Conservation (phyloP, 345 rosid genomes). For the Hevea brasiliensis region DNA sequence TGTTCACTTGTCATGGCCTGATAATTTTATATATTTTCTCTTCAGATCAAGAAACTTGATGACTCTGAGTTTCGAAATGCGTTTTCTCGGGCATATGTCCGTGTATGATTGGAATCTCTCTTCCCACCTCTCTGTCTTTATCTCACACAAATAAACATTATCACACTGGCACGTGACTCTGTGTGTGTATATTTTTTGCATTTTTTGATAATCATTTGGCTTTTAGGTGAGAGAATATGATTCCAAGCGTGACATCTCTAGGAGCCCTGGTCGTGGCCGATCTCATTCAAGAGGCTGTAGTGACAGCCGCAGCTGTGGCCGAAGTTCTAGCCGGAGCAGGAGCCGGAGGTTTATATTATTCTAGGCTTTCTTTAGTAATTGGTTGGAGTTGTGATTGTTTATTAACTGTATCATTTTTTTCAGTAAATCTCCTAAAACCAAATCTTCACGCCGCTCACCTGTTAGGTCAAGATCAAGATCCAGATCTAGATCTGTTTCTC, state of each 20-base stretch:
- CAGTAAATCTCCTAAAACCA: constrained; percentile 78
- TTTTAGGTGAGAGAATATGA: constrained; percentile 36
- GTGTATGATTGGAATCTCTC: constrained; percentile 21
- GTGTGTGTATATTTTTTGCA: background rate
- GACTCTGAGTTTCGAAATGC: constrained; percentile 40
- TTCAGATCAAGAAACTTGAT: constrained; percentile 38
- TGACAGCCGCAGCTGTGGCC: constrained; percentile 43
- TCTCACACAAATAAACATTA: background rate
- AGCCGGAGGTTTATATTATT: constrained; percentile 51
- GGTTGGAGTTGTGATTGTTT: constrained; percentile 14
- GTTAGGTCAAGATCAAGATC: constrained; percentile 64
- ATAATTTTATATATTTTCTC: background rate
- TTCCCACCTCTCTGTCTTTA: too few relatives aligned
- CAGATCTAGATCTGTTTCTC: constrained; percentile 61
- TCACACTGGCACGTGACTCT: too few relatives aligned
- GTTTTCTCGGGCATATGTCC: constrained; percentile 33
- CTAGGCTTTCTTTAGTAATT: background rate
- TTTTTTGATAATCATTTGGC: background rate
- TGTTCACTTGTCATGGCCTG: background rate
- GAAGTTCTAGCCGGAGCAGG: constrained; percentile 42
- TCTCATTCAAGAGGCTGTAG: constrained; percentile 31
- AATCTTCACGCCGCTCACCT: constrained; percentile 61
- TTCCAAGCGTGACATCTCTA: constrained; percentile 34
- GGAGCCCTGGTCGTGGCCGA: constrained; percentile 35
- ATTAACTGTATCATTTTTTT: constrained; percentile 19